Evolutionary conservation across 306 rosid species (phyloP), one percentile per base, ranked within the genome.

Genomic region (Amphicarpaea edgeworthii): DNA sequence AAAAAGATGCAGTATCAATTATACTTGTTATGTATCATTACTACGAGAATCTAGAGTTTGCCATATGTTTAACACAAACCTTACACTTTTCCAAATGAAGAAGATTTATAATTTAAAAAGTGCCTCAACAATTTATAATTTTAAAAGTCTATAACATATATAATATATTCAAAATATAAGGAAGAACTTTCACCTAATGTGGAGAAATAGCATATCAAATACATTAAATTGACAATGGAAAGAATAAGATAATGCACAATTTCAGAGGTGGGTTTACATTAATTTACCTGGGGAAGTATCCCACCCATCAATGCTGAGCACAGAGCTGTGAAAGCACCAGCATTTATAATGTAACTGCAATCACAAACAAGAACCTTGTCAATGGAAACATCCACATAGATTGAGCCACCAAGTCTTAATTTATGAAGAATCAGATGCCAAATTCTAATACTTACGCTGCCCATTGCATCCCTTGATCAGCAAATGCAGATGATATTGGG

Each of bases 301-400:
- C 97, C 88, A 60, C 98, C 98, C 91, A 94, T 73, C 86, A 94
- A 84, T 23, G 97, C 84, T 34, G 98, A 85, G 84, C 89, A 90
- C 61, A 91, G 96, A 42, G 97, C 94, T 19, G 93, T 94, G 73
- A 84, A 84, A 77, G 98, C 95, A 75, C 98, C 99, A 72, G 70
- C 83, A 81, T 92, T 92, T 79, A 92, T 82, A 77, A 95, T 82
- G 81, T 95, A 85, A 55, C 97, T 95, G 88, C 57, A 83, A 77
- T 57, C 78, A 87, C 50, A 89, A 75, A 66, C 70, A 77, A 14
- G 57, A 75, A 67, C 51, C 64, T 77, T 49, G 65, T n/a, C 38
- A 57, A 20, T 16, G 17, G 16, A 40, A 74, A 46, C 68, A 21
- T 57, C 68, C 9, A 46, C 42, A 67, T 32, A 75, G 50, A 80